Evolutionary conservation across 306 rosid genomes (phyloP), one percentile per base, ranked within the genome.

Genomic region (Acacia melanoxylon): DNA sequence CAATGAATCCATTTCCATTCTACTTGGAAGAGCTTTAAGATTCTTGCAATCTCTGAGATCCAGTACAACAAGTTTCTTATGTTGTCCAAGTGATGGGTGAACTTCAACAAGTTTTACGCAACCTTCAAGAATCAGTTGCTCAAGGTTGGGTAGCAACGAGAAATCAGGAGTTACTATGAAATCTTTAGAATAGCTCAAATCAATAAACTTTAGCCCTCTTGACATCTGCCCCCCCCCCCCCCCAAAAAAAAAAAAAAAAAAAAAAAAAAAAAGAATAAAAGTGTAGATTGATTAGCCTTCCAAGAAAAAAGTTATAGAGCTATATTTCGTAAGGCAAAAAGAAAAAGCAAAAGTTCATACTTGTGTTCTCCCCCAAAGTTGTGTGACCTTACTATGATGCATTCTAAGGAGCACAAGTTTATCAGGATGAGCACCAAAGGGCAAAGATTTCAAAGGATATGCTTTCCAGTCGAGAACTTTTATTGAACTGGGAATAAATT

Each of bases 351-450:
- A 48, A 48, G 20, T n/a, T 58, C 63, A 8, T 58, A 58, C 29
- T 8, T 58, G 5, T 58, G 5, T n/a, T n/a, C 5, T 54, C 25
- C 10, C 29, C 63, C 29, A 58, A 8, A 58, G 63, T 8, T 58
- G 63, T 58, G 10, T n/a, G 14, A 58, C 10, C 27, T 58, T 58
- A 15, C 63, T 58, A n/a, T 22, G 69, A 73, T 8, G 13, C 83
- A 86, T 58, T 77, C 42, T 80, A 46, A 86, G 58, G 59, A 77
- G 85, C 81, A 86, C 81, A 86, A 83, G 9, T 68, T 83, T 66
- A 78, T 83, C 72, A 10, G 61, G 29, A 3, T 2, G 29, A 58
- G 29, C 14, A 2, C 13, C 14, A 22, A 1, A 22, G 0, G 84
- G 75, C 24, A 74, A 5, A 37, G 45, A 49, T 72, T 59, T 33